Base-by-base conservation (phyloP, 805 yeast species). In the Teunomyces atbi region DNA sequence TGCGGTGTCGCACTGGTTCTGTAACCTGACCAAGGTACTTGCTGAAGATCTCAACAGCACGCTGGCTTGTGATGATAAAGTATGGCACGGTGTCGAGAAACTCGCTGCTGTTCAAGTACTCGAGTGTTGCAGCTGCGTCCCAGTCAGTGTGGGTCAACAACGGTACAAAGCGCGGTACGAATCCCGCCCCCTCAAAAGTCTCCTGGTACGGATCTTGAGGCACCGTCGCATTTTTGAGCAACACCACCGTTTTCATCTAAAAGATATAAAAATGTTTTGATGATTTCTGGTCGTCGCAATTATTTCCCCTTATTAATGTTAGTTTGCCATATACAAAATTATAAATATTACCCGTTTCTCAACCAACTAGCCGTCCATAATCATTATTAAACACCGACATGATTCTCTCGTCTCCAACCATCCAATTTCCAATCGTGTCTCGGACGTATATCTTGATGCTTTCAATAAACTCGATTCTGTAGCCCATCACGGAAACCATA, bases 21-120 rank as follows among this genome's bases (percentile, higher is more conserved):
- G 65, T 38, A n/a, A 71, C 54, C 8, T 48, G 47, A 0, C 53
- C 49, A 5, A 84, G 65, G 11, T 78, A 61, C 32, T 70, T 68
- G 49, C 78, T 78, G 10, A 89, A 64, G 4, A 89, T 83, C 55
- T 91, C 97, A 0, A 91, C 96, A 1, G 97, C 96, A 53, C 98
- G 65, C 61, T 92, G 97, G 1, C 96, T 86, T 0, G 98, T 91
- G 3, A 92, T 82, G 7, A 92, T 84, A 30, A 89, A 64, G 0
- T 83, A 78, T 34, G 76, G 73, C 23, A 73, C 68, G 0, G 64
- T 55, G 1, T 56, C 40, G 0, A 77, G 48, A 49, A 79, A 81
- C 7, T 66, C 69, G 0, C 58, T 57, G 4, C 81, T 71, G 2
- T 57, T 57, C 8, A 89, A 65, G 42, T 75, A 74, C 0, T 56